phyloP scores from a whole-genome alignment of 176 grass and related monocot genomes.

The Cocos nucifera region DNA sequence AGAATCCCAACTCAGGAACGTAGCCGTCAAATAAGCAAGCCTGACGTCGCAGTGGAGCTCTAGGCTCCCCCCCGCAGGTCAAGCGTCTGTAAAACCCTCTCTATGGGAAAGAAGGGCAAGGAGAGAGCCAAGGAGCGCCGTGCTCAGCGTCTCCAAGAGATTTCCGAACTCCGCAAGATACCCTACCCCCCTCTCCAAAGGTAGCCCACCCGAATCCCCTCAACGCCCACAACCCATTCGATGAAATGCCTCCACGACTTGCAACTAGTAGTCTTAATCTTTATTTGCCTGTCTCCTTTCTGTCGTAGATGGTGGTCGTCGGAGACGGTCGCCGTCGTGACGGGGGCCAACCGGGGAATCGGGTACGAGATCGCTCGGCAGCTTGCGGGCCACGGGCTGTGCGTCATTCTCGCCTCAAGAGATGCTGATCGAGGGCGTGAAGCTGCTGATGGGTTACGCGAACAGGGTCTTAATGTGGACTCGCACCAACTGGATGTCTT shows the following conservation, averaged over 20 bases:
- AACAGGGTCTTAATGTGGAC: slow-evolving; percentile 31
- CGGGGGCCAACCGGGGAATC: slow-evolving; percentile 71
- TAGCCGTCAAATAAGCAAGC: too few species aligned
- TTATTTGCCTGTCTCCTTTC: background rate
- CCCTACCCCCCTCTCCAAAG: slow-evolving; percentile 44
- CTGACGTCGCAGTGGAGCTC: too few species aligned
- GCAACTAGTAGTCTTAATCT: background rate
- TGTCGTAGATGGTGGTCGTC: slow-evolving; percentile 25
- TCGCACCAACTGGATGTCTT: slow-evolving; percentile 53
- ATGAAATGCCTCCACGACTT: slow-evolving; percentile 10
- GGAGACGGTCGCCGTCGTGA: slow-evolving; percentile 62
- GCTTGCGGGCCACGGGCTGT: slow-evolving; percentile 51
- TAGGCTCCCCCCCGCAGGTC: too few species aligned
- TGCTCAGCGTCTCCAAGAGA: slow-evolving; percentile 52
- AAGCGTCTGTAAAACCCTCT: too few species aligned
- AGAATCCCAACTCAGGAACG: too few species aligned
- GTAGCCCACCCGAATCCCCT: slow-evolving; percentile 3
- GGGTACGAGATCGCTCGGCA: slow-evolving; percentile 68
- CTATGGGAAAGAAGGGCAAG: slow-evolving; percentile 80
- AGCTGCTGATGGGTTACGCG: slow-evolving; percentile 21
- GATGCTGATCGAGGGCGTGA: slow-evolving; percentile 27
- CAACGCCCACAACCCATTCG: slow-evolving; percentile 4
- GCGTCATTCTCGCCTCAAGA: slow-evolving; percentile 66
- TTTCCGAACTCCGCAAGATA: slow-evolving; percentile 44
- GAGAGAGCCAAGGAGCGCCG: slow-evolving; percentile 56